phyloP scores from a whole-genome alignment of 352 stramenopile genomes.

The Globisporangium cystogenes region DNA sequence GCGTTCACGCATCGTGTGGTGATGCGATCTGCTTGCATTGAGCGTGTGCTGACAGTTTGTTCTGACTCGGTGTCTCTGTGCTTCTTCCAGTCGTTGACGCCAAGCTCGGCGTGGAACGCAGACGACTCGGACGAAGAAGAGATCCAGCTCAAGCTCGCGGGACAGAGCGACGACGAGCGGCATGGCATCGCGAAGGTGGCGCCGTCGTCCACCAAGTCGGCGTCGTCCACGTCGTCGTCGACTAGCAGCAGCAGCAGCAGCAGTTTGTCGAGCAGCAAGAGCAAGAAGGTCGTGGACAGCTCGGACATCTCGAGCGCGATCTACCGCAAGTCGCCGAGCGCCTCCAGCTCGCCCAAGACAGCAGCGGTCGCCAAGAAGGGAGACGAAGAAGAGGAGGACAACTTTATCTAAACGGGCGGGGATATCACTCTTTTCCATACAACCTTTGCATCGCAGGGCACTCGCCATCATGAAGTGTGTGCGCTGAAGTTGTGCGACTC shows the following conservation, averaged over 20 bases:
- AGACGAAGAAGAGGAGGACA: conserved; percentile 52
- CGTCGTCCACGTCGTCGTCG: conserved; percentile 17
- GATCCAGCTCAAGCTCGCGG: conserved; percentile 47
- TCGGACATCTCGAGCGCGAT: conserved; percentile 34
- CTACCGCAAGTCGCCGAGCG: conserved; percentile 23
- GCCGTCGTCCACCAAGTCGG: conserved; percentile 20
- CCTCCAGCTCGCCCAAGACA: conserved; percentile 20
- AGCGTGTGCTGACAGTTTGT: neutral
- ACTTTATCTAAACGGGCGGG: conserved; percentile 80
- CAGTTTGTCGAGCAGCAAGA: conserved; percentile 11
- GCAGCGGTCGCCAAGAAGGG: conserved; percentile 13
- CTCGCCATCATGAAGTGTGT: too few relatives aligned
- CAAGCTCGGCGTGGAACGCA: conserved; percentile 68
- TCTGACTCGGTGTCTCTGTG: too few relatives aligned
- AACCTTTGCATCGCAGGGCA: too few relatives aligned
- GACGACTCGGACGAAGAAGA: conserved; percentile 86
- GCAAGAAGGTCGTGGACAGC: conserved; percentile 17
- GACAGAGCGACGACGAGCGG: conserved; percentile 18
- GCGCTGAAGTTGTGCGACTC: too few relatives aligned
- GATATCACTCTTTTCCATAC: too few relatives aligned
- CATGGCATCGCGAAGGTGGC: conserved; percentile 15
- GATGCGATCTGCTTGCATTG: neutral
- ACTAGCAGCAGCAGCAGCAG: conserved; percentile 8
- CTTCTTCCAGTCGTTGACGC: conserved; percentile 67
- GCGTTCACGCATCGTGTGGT: conserved; percentile 7